Evolutionary conservation across 148 eudicot species (phyloP), one percentile per base, ranked within the genome.

Genomic region (Chenopodium berlandieri): DNA sequence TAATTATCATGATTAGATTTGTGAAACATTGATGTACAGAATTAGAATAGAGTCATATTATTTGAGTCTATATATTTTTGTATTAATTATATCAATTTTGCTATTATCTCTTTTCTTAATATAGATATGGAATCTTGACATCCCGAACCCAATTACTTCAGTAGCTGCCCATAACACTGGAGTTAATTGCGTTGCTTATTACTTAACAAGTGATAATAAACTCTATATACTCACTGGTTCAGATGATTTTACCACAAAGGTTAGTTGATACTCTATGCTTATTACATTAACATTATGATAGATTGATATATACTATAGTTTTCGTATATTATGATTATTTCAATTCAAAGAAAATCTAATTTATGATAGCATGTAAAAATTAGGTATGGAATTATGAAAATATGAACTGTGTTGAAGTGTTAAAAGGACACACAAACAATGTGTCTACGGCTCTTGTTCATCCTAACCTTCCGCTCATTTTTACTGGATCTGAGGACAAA

Each of bases 341-440:
- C 13, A 48, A 48, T 48, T 48, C 52, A 9, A 48, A 9, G 52
- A 2, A 48, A 10, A 10, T 37, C 52, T 48, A 10, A 48, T 48
- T 48, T 48, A 1, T 48, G 13, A 1, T 50, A 50, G 3, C 3
- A 50, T 50, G 12, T 50, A 13, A 12, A 46, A 16, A 13, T 19
- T 48, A 94, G 98, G 91, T 94, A 44, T 94, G 98, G 98, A 94
- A 92, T 68, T 90, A 84, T 84, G 90, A 90, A 84, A 84, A 94
- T 50, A 81, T 87, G 86, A 88, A 87, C 81, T 92, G 97, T 75
- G 90, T 92, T 73, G 90, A 91, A 89, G 91, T 92, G 19, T 85
- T 94, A 67, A 95, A 92, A 75, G 97, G 98, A 75, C 98, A 94
- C 78, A 88, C 91, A 25, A 89, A 90, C 86, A 92, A 94, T 88